Evolutionary conservation across 768 basidiomycete genomes (phyloP).

Genomic region (Floccularia luteovirens): DNA sequence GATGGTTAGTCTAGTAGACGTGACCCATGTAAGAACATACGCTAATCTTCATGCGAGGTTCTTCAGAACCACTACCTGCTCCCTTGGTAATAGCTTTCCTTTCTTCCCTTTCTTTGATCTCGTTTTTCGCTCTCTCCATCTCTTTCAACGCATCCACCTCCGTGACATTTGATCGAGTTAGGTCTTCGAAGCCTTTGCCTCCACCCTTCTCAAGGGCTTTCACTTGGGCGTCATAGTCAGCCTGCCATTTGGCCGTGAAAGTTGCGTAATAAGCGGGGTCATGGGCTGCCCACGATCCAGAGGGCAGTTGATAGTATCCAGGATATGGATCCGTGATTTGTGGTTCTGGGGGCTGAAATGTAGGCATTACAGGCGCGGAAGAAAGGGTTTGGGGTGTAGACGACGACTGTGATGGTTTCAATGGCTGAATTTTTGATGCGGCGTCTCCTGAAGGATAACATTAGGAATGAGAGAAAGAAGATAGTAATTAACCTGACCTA

Average conservation of each 20-base stretch:
- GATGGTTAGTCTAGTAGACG: not conserved
- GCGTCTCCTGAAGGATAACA: not conserved
- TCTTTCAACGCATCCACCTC: constrained; percentile 64
- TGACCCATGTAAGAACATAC: constrained; percentile 29
- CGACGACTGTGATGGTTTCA: constrained; percentile 15
- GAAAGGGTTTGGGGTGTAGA: constrained; percentile 26
- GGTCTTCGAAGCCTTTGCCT: constrained; percentile 63
- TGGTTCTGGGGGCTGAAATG: constrained; percentile 68
- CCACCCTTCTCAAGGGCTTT: constrained; percentile 65
- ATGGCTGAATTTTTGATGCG: constrained; percentile 8
- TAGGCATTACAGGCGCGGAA: constrained; percentile 62
- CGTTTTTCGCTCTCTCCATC: constrained; percentile 71
- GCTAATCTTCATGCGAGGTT: constrained; percentile 79
- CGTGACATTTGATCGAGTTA: constrained; percentile 43
- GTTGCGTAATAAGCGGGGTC: constrained; percentile 62
- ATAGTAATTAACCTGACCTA: constrained; percentile 30
- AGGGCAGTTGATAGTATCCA: constrained; percentile 80
- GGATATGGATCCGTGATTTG: constrained; percentile 73
- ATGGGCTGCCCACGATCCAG: constrained; percentile 72
- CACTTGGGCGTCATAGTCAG: constrained; percentile 63
- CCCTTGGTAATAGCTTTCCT: constrained; percentile 68
- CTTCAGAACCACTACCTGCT: constrained; percentile 41
- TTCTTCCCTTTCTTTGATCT: constrained; percentile 70
- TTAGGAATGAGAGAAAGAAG: not conserved
- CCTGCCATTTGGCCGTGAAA: constrained; percentile 68